Base-by-base conservation (phyloP, 352 stramenopile genomes). In the Globisporangium nodosum region DNA sequence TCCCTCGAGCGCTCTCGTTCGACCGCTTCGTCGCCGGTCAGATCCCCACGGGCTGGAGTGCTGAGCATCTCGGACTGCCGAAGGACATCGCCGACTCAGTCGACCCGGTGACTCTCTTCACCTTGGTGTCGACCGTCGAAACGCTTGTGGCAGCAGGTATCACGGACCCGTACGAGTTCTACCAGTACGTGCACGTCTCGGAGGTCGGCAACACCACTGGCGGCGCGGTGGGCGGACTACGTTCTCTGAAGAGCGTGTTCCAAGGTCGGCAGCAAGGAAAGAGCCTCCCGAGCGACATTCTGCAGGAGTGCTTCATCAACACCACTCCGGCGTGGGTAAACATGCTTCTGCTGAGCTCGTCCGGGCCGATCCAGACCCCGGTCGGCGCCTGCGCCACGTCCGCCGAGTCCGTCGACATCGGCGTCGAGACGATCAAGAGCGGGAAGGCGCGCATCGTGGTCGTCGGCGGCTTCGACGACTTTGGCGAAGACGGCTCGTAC, bases 121-220 rank as follows among this genome's bases (percentile, higher is more conserved):
- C 73, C 13, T 56, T 96, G 3, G 74, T 71, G 12, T 88, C 85
- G 0, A 93, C 85, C 0, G 86, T 90, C 66, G 87, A 96, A 35
- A 73, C 87, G 5, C 81, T 96, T n/a, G 74, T 95, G 13, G 60
- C 68, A 5, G 78, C 81, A 9, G 86, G 87, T 65, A 65, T 96
- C 61, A 93, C 85, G 2, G 86, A 96, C 49, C 87, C 87, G 53
- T 96, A 96, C 66, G 86, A 96, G 73, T 92, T 96, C 55, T 96
- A 96, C 71, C 76, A 94, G 66, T 96, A 96, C 65, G 82, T 95
- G 15, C 87, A 96, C 67, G 87, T 96, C 1, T 91, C 81, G 27
- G 84, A 94, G 60, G 64, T 96, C 33, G 87, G 87, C 16, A 95
- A 95, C 74, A 90, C 78, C 6, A 90, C 83, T 0, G 87, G 87